phyloP scores from a whole-genome alignment of 352 stramenopile species.

The Phytophthora citrophthora region DNA sequence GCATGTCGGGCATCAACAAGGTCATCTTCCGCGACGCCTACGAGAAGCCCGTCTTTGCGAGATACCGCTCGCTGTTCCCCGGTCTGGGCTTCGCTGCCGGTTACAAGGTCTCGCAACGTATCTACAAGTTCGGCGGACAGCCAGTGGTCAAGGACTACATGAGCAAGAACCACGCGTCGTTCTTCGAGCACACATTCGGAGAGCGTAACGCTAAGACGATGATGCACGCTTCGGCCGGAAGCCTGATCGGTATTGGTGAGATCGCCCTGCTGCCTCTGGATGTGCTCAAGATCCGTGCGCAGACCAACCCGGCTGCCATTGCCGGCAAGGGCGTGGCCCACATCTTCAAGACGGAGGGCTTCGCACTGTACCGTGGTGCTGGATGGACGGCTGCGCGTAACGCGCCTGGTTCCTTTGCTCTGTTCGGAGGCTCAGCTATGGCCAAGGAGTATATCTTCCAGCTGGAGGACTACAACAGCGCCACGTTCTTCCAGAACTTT shows the following conservation, averaged over 20 bases:
- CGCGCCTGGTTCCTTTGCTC: slow-evolving; percentile 94
- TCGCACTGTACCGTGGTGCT: slow-evolving; percentile 91
- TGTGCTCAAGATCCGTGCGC: slow-evolving; percentile 96
- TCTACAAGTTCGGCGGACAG: slow-evolving; percentile 98
- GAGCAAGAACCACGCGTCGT: slow-evolving; percentile 85
- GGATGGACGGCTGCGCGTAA: slow-evolving; percentile 94
- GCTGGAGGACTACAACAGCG: slow-evolving; percentile 90
- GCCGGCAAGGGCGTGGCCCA: slow-evolving; percentile 90
- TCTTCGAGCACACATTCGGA: slow-evolving; percentile 91
- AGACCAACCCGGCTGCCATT: slow-evolving; percentile 94
- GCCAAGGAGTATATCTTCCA: slow-evolving; percentile 92
- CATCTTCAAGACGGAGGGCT: slow-evolving; percentile 93
- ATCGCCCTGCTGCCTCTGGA: slow-evolving; percentile 95
- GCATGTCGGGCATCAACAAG: slow-evolving; percentile 61
- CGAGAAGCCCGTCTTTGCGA: slow-evolving; percentile 75
- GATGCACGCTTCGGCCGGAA: slow-evolving; percentile 92
- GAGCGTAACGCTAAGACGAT: slow-evolving; percentile 94
- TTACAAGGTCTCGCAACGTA: slow-evolving; percentile 97
- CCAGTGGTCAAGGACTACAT: slow-evolving; percentile 94
- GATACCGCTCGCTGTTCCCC: slow-evolving; percentile 91
- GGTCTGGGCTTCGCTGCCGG: slow-evolving; percentile 93
- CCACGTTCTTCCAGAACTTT: slow-evolving; percentile 93
- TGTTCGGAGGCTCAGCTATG: slow-evolving; percentile 93
- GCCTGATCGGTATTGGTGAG: slow-evolving; percentile 95
- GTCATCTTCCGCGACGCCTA: slow-evolving; percentile 92